Conservation (phyloP, 2,329 filamentous ascomycete species). For the Colletotrichum cereale region DNA sequence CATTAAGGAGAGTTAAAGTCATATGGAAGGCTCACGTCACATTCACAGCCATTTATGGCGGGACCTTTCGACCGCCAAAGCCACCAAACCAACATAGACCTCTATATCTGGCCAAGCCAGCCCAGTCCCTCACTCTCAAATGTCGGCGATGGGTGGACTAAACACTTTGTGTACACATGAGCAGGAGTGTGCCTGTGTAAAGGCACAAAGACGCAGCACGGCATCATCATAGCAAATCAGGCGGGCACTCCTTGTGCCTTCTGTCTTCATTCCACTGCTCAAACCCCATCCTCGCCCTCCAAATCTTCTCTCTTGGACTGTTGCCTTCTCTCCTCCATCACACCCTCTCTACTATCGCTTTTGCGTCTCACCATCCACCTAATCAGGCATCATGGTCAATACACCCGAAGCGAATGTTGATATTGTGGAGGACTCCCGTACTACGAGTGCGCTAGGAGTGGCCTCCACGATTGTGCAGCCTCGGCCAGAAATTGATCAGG, state of each 20-base stretch:
- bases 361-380: not conserved
- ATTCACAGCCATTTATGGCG: not conserved
- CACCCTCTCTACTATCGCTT: not conserved
- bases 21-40: not conserved
- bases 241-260: not conserved
- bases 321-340: not conserved
- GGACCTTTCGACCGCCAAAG: not conserved
- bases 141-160: not conserved
- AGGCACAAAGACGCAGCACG: not conserved
- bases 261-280: not conserved
- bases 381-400: constrained; percentile 2
- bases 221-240: constrained; percentile 2
- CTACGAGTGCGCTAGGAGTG: too few species aligned
- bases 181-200: not conserved
- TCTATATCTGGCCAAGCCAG: not conserved
- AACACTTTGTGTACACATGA: not conserved
- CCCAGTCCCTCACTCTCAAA: not conserved
- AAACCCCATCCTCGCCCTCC: not conserved
- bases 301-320: not conserved
- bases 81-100: too few species aligned
- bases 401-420: not conserved
- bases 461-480: not conserved
- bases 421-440: not conserved
- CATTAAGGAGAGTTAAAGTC: not conserved
- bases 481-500: constrained; percentile 40